Percentiles rank a stretch among this genome's conserved stretches.
These are phyloP conservation scores for Gossypium ekmanianum DNA, from an alignment of 345 rosid genomes.

Conservation along the genomic window DNA sequence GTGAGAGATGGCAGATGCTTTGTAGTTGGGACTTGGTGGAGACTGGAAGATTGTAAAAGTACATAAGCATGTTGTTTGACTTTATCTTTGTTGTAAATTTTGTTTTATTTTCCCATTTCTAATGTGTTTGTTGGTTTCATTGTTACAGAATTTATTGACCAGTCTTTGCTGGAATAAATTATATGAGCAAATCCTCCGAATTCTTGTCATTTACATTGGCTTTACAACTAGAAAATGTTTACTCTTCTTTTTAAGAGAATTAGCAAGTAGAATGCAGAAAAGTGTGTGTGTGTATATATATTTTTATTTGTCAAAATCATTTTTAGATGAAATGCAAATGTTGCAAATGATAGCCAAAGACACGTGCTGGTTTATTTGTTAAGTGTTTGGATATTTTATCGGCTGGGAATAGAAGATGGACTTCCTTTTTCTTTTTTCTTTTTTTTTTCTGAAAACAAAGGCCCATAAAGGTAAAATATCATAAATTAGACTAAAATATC, in stretches of 20 bases:
- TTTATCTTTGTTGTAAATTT: slow-evolving; percentile 9
- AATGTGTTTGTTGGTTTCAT: not conserved
- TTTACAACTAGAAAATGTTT: not conserved
- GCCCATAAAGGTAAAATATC: too few species aligned
- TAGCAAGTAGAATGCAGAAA: not conserved
- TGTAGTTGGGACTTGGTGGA: not conserved
- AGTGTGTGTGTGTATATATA: too few species aligned
- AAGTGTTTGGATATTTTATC: too few species aligned
- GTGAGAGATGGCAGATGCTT: slow-evolving; percentile 17
- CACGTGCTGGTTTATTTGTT: too few species aligned
- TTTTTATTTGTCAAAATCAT: too few species aligned
- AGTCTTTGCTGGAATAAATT: not conserved
- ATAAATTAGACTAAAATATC: too few species aligned
- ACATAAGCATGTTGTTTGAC: not conserved
- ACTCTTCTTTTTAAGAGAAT: not conserved
- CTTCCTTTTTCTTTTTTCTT: too few species aligned
- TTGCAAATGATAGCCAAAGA: too few species aligned
- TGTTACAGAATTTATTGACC: not conserved
- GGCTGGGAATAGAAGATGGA: too few species aligned
- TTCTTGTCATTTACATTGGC: not conserved
- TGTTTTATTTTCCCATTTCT: not conserved
- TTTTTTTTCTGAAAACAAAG: too few species aligned
- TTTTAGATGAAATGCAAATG: too few species aligned
- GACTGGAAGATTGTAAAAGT: slow-evolving; percentile 1
- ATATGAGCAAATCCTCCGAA: not conserved